Evolutionary conservation across 2,329 filamentous ascomycete genomes (phyloP).

Genomic region (Venturia asperata): DNA sequence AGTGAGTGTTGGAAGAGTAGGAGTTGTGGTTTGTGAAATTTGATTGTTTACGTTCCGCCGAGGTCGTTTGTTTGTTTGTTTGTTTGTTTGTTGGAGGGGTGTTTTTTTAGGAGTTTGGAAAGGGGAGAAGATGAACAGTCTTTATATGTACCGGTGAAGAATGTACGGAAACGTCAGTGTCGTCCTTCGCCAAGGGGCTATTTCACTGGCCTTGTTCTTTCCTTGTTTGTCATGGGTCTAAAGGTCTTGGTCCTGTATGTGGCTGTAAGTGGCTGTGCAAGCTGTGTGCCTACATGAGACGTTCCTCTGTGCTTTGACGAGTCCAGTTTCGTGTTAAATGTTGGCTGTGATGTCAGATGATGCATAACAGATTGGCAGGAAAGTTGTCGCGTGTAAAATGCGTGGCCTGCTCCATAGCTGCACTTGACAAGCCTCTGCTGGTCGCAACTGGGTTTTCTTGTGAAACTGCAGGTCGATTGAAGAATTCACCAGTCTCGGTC

Average conservation of each 20-base stretch:
- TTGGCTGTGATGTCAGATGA: background rate
- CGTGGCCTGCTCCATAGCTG: background rate
- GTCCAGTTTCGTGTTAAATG: no score
- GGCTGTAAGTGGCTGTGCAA: background rate
- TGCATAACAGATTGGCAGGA: background rate
- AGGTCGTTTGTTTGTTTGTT: background rate
- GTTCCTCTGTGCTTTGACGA: background rate
- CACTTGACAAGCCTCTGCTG: background rate
- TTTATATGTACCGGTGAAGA: background rate
- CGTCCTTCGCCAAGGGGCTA: conserved; percentile 11
- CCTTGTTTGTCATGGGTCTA: conserved; percentile 5
- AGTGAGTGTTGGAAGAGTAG: background rate
- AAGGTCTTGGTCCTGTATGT: background rate
- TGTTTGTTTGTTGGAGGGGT: background rate
- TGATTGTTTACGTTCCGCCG: background rate
- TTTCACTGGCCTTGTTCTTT: background rate
- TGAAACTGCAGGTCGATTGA: background rate
- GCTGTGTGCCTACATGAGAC: background rate
- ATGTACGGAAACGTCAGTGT: background rate
- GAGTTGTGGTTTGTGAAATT: background rate
- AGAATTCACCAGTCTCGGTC: background rate
- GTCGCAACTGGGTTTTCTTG: background rate
- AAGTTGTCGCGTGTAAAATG: background rate
- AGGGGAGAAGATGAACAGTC: background rate
- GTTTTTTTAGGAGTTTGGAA: background rate